phyloP scores from a whole-genome alignment of 2,329 filamentous ascomycete species.

The Acarospora socialis region DNA sequence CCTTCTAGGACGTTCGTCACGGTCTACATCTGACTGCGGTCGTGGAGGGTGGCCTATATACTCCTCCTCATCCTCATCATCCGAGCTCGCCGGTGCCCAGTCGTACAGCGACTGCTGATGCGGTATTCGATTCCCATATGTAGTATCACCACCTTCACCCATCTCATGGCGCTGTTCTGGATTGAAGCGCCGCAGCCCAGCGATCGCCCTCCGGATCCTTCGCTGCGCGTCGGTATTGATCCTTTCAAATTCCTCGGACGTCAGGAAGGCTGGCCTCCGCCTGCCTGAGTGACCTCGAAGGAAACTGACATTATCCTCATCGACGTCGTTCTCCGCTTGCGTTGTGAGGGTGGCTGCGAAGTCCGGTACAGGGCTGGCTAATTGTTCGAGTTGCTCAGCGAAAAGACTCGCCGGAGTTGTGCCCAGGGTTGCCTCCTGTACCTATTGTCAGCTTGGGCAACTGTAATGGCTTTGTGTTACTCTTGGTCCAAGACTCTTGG shows the following conservation, averaged over 20 bases:
- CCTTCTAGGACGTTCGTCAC: no score
- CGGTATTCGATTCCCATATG: neutral
- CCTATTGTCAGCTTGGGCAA: no score
- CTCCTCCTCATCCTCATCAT: no score
- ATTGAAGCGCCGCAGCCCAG: slow-evolving; percentile 2
- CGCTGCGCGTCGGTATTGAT: slow-evolving; percentile 3
- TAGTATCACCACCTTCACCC: slow-evolving; percentile 2
- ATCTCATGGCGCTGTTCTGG: slow-evolving; percentile 8
- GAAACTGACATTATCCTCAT: slow-evolving; percentile 37
- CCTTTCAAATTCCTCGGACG: neutral
- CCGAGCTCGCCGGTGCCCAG: slow-evolving; percentile 1
- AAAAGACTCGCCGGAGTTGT: slow-evolving; percentile 25
- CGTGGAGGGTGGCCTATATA: no score
- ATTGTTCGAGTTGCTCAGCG: slow-evolving; percentile 31
- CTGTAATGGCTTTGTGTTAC: no score
- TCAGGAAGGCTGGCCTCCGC: neutral
- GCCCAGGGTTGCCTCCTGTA: slow-evolving; percentile 18
- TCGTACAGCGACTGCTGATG: slow-evolving; percentile 4
- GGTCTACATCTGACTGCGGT: no score
- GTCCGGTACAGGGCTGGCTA: slow-evolving; percentile 36
- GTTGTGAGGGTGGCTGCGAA: slow-evolving; percentile 36
- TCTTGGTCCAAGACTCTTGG: no score
- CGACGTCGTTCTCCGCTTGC: slow-evolving; percentile 30
- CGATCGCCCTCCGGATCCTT: slow-evolving; percentile 6
- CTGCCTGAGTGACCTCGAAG: slow-evolving; percentile 22